Evolutionary conservation across 495 filamentous ascomycete species (phyloP).

Genomic region (Penicillium atrosanguineum): DNA sequence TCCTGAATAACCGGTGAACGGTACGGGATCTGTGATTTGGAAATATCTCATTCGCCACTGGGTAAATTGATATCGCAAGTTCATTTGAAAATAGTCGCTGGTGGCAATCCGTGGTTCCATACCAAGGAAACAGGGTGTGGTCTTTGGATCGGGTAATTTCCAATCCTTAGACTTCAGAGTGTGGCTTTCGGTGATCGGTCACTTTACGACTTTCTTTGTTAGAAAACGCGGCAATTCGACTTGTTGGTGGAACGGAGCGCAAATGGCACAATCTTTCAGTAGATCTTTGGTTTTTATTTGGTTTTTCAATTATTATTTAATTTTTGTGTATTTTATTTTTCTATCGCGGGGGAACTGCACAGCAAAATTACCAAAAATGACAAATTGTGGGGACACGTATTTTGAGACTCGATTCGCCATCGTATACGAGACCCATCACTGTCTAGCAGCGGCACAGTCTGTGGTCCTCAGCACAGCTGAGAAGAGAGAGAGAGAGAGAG

Average conservation of each 20-base stretch:
- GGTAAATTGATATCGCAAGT: slow-evolving; percentile 18
- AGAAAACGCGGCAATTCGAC: slow-evolving; percentile 14
- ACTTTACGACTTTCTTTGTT: slow-evolving; percentile 15
- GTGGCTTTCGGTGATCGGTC: slow-evolving; percentile 12
- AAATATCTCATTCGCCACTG: slow-evolving; percentile 14
- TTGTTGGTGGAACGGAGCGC: slow-evolving; percentile 6
- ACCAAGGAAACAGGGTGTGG: background rate
- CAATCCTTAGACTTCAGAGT: background rate
- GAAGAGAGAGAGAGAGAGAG: background rate
- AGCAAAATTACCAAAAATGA: slow-evolving; percentile 8
- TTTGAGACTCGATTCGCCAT: background rate
- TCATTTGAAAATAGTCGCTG: background rate
- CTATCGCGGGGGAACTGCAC: slow-evolving; percentile 1
- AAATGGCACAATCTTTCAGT: slow-evolving; percentile 21
- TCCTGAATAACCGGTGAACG: slow-evolving; percentile 26
- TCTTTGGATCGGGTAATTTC: slow-evolving; percentile 33
- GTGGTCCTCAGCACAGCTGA: background rate
- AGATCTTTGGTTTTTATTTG: slow-evolving; percentile 17
- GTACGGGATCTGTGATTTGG: slow-evolving; percentile 5
- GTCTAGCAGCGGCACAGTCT: background rate
- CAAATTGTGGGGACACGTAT: slow-evolving; percentile 16
- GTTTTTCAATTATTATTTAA: slow-evolving; percentile 9
- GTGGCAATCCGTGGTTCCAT: slow-evolving; percentile 17
- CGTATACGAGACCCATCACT: background rate
- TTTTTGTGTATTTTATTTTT: background rate